Percentiles rank a stretch among this genome's conserved stretches.
phyloP scores from a whole-genome alignment of 345 rosid genomes.

The Moricandia arvensis region DNA sequence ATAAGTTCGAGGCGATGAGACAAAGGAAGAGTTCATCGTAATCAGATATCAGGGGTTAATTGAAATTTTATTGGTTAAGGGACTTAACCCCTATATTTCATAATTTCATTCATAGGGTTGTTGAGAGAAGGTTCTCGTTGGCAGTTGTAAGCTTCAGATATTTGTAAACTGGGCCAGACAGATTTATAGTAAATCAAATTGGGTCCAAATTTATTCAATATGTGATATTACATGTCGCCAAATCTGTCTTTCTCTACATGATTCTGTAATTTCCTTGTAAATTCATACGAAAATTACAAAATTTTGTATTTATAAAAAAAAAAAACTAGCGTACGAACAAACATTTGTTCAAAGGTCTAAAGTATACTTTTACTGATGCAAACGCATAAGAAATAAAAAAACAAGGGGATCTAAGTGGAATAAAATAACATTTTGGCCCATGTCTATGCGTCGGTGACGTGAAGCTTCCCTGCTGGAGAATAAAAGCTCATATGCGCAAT shows the following conservation, averaged over 20 bases:
- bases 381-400: background rate
- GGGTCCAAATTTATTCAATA: slow-evolving; percentile 11
- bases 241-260: background rate
- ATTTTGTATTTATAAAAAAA: background rate
- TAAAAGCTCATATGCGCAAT: slow-evolving; percentile 27
- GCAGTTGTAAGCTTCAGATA: slow-evolving; percentile 11
- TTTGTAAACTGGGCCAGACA: slow-evolving; percentile 29
- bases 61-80: background rate
- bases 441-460: slow-evolving; percentile 30
- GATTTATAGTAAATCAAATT: slow-evolving; percentile 23
- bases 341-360: background rate
- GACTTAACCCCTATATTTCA: background rate
- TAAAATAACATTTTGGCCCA: slow-evolving; percentile 9
- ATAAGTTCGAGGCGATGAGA: background rate
- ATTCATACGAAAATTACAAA: background rate
- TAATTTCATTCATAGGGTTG: too few relatives aligned
- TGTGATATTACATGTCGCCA: slow-evolving; percentile 18
- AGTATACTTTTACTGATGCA: background rate
- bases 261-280: background rate
- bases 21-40: background rate
- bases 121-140: background rate
- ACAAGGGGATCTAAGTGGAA: slow-evolving; percentile 4
- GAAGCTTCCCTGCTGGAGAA: slow-evolving; percentile 33
- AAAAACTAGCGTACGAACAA: background rate
- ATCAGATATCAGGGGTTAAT: background rate